phyloP scores from a whole-genome alignment of 2,329 filamentous ascomycete genomes.

The Zymoseptoria pseudotritici region DNA sequence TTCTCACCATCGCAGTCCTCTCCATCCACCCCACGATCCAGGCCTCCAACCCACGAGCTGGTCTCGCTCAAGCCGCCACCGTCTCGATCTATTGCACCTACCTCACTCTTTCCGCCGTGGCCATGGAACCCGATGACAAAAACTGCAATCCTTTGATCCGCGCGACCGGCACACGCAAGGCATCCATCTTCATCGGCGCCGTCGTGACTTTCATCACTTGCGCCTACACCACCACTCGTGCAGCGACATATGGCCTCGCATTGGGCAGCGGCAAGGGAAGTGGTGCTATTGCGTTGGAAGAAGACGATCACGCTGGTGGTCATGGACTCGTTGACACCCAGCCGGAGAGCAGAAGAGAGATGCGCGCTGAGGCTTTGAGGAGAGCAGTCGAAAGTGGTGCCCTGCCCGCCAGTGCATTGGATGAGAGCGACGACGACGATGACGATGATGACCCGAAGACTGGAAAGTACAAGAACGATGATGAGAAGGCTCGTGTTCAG shows the following conservation, averaged over 20 bases:
- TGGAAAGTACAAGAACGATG: constrained; percentile 63
- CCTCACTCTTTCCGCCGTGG: constrained; percentile 93
- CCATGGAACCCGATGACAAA: constrained; percentile 94
- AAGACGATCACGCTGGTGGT: constrained; percentile 64
- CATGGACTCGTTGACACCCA: constrained; percentile 86
- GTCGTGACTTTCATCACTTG: constrained; percentile 95
- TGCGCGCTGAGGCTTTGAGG: constrained; percentile 85
- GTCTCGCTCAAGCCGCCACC: constrained; percentile 94
- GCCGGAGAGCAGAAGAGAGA: constrained; percentile 71
- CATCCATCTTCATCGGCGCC: constrained; percentile 84
- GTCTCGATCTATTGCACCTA: constrained; percentile 98
- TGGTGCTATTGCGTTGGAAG: constrained; percentile 54
- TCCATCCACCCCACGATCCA: constrained; percentile 88
- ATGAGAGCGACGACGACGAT: constrained; percentile 63
- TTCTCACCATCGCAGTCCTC: constrained; percentile 70
- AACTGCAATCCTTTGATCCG: constrained; percentile 87
- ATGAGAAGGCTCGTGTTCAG: constrained; percentile 62
- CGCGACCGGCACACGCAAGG: constrained; percentile 79
- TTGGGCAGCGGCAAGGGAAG: constrained; percentile 53
- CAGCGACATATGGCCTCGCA: constrained; percentile 81
- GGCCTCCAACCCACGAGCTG: constrained; percentile 85
- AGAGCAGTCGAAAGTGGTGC: constrained; percentile 88
- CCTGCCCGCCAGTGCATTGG: constrained; percentile 79
- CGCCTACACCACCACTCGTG: constrained; percentile 93
- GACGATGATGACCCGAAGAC: constrained; percentile 54